A percentile compares a stretch with the other conserved stretches of the same genome.
These are phyloP conservation scores for Ophiostoma australiae DNA, from an alignment of 2,329 filamentous ascomycete genomes.

Conservation along the genomic window DNA sequence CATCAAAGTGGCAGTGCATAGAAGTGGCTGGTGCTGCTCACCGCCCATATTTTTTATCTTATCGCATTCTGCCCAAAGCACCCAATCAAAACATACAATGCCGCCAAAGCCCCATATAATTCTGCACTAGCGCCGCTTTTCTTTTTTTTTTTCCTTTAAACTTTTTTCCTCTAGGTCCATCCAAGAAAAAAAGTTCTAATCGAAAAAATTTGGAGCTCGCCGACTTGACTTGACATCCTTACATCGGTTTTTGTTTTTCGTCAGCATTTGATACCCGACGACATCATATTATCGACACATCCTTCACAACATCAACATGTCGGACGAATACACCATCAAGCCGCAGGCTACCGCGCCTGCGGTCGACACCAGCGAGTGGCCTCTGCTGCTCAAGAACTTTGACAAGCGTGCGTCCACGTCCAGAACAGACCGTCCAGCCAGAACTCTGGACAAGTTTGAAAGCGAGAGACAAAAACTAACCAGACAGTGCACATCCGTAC, in stretches of 20 bases:
- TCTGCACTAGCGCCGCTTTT: slow-evolving; percentile 25
- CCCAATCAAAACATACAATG: not conserved
- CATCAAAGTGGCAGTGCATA: not conserved
- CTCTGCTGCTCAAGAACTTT: slow-evolving; percentile 92
- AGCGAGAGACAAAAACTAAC: slow-evolving; percentile 19
- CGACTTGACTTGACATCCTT: not conserved
- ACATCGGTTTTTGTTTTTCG: not conserved
- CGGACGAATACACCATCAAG: slow-evolving; percentile 82
- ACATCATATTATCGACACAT: not conserved
- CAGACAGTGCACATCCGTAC: slow-evolving; percentile 78
- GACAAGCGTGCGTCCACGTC: slow-evolving; percentile 66
- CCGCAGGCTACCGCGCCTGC: slow-evolving; percentile 74
- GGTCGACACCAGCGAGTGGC: slow-evolving; percentile 84
- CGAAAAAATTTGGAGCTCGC: slow-evolving; percentile 22
- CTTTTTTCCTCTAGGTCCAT: slow-evolving; percentile 20
- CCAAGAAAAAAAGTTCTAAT: slow-evolving; percentile 16
- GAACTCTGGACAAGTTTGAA: slow-evolving; percentile 7
- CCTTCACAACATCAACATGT: slow-evolving; percentile 20
- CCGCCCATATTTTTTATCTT: slow-evolving; percentile 11
- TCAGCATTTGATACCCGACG: not conserved
- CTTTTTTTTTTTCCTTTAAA: slow-evolving; percentile 24
- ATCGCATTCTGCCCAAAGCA: not conserved
- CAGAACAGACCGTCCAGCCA: not conserved
- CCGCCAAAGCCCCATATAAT: slow-evolving; percentile 17
- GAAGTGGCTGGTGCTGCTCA: slow-evolving; percentile 8